A percentile compares a stretch with the other conserved stretches of the same genome.
Evolutionary conservation across 768 basidiomycete genomes (phyloP).

Genomic region (Dentipellis sp.): DNA sequence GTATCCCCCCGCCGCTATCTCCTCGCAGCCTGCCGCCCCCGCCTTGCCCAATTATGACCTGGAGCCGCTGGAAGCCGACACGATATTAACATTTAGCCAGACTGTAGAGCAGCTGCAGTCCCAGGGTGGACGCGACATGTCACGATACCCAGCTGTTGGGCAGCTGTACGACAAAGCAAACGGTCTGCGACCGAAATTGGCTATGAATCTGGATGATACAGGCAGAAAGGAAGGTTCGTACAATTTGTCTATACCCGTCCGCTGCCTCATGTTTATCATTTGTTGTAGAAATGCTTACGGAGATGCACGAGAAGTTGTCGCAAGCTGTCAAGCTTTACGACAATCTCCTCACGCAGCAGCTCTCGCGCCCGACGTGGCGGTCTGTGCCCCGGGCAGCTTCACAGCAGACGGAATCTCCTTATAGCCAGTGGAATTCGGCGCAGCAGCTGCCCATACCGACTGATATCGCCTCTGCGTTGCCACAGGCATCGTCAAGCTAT

Average conservation of each 20-base stretch:
- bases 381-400: not conserved
- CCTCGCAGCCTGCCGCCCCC: constrained; percentile 34
- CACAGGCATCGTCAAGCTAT: constrained; percentile 5
- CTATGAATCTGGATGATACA: constrained; percentile 76
- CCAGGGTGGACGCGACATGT: constrained; percentile 69
- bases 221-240: constrained; percentile 74
- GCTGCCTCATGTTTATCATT: not conserved
- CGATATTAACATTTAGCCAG: constrained; percentile 85
- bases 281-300: constrained; percentile 65
- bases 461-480: not conserved
- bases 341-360: constrained; percentile 74
- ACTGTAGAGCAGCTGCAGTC: constrained; percentile 78
- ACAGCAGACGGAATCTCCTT: constrained; percentile 1
- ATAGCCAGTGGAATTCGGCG: not conserved
- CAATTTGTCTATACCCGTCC: not conserved
- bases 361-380: constrained; percentile 52
- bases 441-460: not conserved
- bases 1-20: constrained; percentile 31
- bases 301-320: constrained; percentile 93
- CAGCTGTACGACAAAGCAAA: constrained; percentile 82
- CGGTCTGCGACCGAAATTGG: constrained; percentile 70
- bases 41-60: constrained; percentile 74
- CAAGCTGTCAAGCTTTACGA: constrained; percentile 92
- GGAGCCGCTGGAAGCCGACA: constrained; percentile 71
- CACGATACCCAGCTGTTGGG: constrained; percentile 75